Conservation (phyloP, 169 alveolate species). For the Miamiensis avidus region DNA sequence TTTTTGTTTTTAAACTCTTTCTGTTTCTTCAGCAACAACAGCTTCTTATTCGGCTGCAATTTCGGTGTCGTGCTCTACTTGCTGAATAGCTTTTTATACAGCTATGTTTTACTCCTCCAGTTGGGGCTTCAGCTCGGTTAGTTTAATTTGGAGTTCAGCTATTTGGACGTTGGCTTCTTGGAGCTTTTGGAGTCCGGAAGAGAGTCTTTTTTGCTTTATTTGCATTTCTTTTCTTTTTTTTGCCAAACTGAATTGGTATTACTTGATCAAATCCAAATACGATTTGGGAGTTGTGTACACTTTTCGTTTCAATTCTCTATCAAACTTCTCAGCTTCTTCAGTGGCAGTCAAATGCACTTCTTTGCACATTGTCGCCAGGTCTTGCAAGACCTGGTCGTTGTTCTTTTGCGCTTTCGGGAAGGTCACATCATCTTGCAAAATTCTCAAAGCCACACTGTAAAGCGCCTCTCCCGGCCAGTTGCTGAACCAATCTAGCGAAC, state of each 20-base stretch:
- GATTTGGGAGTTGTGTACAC: slow-evolving; percentile 94
- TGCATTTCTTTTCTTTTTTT: slow-evolving; percentile 78
- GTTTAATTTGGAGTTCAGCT: slow-evolving; percentile 71
- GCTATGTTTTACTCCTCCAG: slow-evolving; percentile 70
- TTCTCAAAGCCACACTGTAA: slow-evolving; percentile 55
- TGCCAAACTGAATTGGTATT: slow-evolving; percentile 66
- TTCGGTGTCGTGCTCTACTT: slow-evolving; percentile 78
- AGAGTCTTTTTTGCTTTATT: slow-evolving; percentile 72
- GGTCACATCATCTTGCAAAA: slow-evolving; percentile 12
- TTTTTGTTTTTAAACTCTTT: slow-evolving; percentile 75
- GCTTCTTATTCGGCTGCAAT: slow-evolving; percentile 71
- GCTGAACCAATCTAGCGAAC: slow-evolving; percentile 88
- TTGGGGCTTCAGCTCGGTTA: slow-evolving; percentile 83
- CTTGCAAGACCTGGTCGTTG: slow-evolving; percentile 15
- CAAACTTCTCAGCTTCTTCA: slow-evolving; percentile 76
- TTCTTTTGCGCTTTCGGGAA: slow-evolving; percentile 27
- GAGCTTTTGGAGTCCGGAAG: slow-evolving; percentile 88
- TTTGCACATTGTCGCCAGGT: slow-evolving; percentile 85
- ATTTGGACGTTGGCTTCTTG: slow-evolving; percentile 86
- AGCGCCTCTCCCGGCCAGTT: slow-evolving; percentile 91
- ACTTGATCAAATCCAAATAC: slow-evolving; percentile 89
- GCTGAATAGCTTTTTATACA: slow-evolving; percentile 71
- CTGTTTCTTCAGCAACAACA: slow-evolving; percentile 83
- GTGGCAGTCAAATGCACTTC: slow-evolving; percentile 87
- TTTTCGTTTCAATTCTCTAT: slow-evolving; percentile 82